Evolutionary conservation across 2,329 filamentous ascomycete genomes (phyloP), one percentile per base, ranked within the genome.

Genomic region (Ceratocystis alfenasii): DNA sequence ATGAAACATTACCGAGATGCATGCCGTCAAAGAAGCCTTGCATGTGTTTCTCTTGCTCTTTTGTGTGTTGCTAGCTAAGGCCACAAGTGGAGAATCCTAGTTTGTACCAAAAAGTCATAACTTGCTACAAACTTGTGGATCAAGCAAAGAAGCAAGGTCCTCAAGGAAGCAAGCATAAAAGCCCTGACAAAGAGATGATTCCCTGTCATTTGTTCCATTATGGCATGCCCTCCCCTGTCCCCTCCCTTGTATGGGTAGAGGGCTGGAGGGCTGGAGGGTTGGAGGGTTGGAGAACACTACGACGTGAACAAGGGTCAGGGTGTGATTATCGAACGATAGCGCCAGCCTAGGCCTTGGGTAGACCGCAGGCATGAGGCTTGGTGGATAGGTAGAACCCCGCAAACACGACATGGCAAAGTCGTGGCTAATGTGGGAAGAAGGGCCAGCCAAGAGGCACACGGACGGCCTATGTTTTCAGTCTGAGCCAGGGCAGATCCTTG

Each of bases 1-100:
- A 36, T 59, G 55, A 59, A 59, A 59, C 55, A 59, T 59, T 59
- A 36, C 55, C 55, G 55, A 59, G 28, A 59, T 59, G 15, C 15
- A 33, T 57, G 53, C 20, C 25, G 25, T 30, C 53, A 15, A 57
- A 57, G 53, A 57, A 30, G 55, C 28, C 55, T n/a, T 59, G 28
- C 55, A 36, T 17, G 28, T 33, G 25, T 59, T 59, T 59, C 28
- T 59, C 25, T 33, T 33, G 22, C 12, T 33, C 12, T 33, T 36
- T 30, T 17, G 28, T 36, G 55, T 20, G 22, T 22, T 20, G 15
- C 36, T 41, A 41, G 10, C 36, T 12, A 41, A 22, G 36, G 36
- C 36, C 12, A 41, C 36, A 17, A n/a, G 55, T 59, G 55, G 55
- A 59, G 55, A 59, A 59, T 33, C 55, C 55, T 36, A n/a, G 28